A percentile compares a stretch with the other conserved stretches of the same genome.
These are phyloP conservation scores for Venturia effusa DNA, from an alignment of 2,329 filamentous ascomycete species.

Conservation along the genomic window DNA sequence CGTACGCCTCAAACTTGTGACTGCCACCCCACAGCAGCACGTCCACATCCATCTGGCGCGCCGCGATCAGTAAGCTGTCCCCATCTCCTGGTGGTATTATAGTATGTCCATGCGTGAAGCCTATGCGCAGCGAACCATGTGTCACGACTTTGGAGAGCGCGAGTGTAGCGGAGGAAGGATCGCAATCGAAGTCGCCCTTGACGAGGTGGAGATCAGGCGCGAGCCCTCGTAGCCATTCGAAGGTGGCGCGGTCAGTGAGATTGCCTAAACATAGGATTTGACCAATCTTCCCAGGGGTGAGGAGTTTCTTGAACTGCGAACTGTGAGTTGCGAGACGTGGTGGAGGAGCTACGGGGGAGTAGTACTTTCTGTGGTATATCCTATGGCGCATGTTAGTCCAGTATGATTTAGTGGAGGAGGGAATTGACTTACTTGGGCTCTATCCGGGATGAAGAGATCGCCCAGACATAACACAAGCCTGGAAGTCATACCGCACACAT, in stretches of 20 bases:
- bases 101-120: conserved; percentile 62
- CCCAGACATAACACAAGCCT: conserved; percentile 30
- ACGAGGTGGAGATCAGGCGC: conserved; percentile 57
- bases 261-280: conserved; percentile 49
- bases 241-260: conserved; percentile 46
- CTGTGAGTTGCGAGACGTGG: conserved; percentile 13
- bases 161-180: conserved; percentile 52
- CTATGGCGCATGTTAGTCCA: conserved; percentile 24
- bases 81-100: conserved; percentile 59
- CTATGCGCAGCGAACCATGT: conserved; percentile 57
- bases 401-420: neutral
- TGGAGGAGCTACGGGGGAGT: neutral
- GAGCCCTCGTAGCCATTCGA: conserved; percentile 44
- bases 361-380: conserved; percentile 31
- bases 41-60: conserved; percentile 61
- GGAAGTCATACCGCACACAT: conserved; percentile 25
- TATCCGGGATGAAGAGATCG: conserved; percentile 33
- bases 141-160: conserved; percentile 58
- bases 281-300: conserved; percentile 47
- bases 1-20: conserved; percentile 60
- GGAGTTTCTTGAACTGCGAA: conserved; percentile 40
- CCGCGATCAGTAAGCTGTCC: conserved; percentile 55
- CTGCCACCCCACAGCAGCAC: conserved; percentile 59
- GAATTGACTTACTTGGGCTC: conserved; percentile 28
- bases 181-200: conserved; percentile 59